phyloP scores from a whole-genome alignment of 2,329 filamentous ascomycete genomes.

The Incumbomyces lentus region DNA sequence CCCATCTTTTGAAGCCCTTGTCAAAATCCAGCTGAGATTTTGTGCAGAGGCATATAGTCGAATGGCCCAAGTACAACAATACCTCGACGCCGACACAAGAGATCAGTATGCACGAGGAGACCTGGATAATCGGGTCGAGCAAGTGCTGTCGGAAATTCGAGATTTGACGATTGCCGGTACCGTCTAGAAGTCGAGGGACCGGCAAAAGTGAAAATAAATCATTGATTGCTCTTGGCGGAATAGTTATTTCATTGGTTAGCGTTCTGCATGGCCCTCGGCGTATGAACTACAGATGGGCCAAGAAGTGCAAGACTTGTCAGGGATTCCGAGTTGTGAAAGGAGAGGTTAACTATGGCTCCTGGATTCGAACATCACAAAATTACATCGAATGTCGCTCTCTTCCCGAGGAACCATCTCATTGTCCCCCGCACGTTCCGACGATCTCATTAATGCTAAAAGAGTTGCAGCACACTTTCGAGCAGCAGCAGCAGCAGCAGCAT shows the following conservation, averaged over 20 bases:
- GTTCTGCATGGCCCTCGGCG: background rate
- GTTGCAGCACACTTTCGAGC: too few species aligned
- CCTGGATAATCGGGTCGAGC: slow-evolving; percentile 81
- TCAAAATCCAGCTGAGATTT: slow-evolving; percentile 96
- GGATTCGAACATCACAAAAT: background rate
- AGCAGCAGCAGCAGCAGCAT: too few species aligned
- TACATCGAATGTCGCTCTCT: background rate
- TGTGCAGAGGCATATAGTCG: slow-evolving; percentile 94
- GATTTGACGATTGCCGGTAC: slow-evolving; percentile 84
- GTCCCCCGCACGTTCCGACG: too few species aligned
- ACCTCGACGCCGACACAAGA: slow-evolving; percentile 86
- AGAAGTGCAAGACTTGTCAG: background rate
- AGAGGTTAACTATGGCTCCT: background rate
- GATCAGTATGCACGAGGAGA: slow-evolving; percentile 94
- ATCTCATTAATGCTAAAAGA: too few species aligned
- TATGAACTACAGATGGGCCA: background rate
- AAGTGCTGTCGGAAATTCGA: slow-evolving; percentile 92
- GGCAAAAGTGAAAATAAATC: background rate
- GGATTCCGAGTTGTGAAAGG: too few species aligned
- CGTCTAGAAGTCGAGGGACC: slow-evolving; percentile 35
- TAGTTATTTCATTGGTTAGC: background rate
- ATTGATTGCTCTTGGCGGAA: background rate
- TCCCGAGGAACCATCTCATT: too few species aligned
- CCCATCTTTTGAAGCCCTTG: slow-evolving; percentile 90
- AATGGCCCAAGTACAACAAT: slow-evolving; percentile 99